Conservation (phyloP, 208 protist genomes). For the Phytomonas francai region DNA sequence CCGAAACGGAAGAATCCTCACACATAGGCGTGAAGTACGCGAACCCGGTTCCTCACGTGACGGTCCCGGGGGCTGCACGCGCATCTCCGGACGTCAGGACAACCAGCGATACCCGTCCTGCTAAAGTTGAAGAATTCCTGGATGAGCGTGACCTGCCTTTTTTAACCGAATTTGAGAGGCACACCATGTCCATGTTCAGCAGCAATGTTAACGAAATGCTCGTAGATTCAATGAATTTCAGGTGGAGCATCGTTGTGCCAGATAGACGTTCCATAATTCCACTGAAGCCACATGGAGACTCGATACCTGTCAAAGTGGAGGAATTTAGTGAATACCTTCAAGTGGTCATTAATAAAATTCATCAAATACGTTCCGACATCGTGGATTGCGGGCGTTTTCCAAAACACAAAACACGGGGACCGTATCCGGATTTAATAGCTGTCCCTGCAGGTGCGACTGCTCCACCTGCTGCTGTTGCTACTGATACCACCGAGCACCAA, state of each 20-base stretch:
- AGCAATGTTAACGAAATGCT: neutral
- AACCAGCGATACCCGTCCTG: neutral
- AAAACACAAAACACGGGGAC: neutral
- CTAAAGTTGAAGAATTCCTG: neutral
- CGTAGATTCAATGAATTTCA: constrained; percentile 7
- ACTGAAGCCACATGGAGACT: neutral
- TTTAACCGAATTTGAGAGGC: constrained; percentile 6
- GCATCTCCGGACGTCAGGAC: neutral
- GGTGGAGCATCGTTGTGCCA: constrained; percentile 11
- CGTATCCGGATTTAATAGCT: neutral
- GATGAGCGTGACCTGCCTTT: constrained; percentile 8
- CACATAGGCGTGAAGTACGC: neutral
- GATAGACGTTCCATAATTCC: constrained; percentile 2
- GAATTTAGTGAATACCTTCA: constrained; percentile 5
- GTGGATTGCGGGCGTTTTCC: constrained; percentile 2
- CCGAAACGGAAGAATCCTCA: neutral
- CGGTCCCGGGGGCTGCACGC: neutral
- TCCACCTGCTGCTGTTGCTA: neutral
- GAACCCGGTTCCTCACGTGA: neutral
- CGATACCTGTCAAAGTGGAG: neutral
- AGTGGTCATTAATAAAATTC: neutral
- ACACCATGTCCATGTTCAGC: constrained; percentile 3
- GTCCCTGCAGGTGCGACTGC: neutral
- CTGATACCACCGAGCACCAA: neutral
- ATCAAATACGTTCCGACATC: neutral